Conservation (phyloP, 2,329 filamentous ascomycete genomes). For the Fusarium tanahbumbuense region DNA sequence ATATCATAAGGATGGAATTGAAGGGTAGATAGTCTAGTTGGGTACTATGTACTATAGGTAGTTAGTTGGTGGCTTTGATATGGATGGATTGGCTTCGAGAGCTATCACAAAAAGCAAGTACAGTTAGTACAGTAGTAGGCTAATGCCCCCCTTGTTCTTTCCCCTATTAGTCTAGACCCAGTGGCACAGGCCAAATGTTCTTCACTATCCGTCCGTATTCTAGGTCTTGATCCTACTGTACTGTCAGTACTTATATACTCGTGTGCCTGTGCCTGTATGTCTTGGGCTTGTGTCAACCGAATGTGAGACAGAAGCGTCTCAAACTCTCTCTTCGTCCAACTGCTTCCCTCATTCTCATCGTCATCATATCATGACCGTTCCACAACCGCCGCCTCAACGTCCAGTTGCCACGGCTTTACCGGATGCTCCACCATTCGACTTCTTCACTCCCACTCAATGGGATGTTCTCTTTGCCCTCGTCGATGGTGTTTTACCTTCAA, state of each 20-base stretch:
- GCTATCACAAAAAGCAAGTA: constrained; percentile 4
- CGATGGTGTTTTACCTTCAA: constrained; percentile 70
- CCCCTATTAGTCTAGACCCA: background rate
- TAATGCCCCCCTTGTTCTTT: background rate
- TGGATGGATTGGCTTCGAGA: background rate
- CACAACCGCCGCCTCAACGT: constrained; percentile 29
- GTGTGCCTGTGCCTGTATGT: constrained; percentile 16
- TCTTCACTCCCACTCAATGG: constrained; percentile 65
- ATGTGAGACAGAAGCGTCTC: constrained; percentile 33
- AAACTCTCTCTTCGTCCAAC: constrained; percentile 24
- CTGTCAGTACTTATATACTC: constrained; percentile 6
- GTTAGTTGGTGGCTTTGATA: background rate
- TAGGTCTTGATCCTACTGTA: too few species aligned
- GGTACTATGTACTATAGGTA: background rate
- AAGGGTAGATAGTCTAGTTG: background rate
- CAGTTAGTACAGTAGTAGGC: background rate
- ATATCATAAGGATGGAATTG: background rate
- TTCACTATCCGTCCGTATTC: background rate
- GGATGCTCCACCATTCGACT: constrained; percentile 47
- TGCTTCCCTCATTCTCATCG: constrained; percentile 16
- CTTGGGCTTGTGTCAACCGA: constrained; percentile 32
- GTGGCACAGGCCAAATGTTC: constrained; percentile 30
- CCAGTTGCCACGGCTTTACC: constrained; percentile 45
- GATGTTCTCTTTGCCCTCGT: constrained; percentile 64
- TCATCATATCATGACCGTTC: constrained; percentile 29